A percentile compares a stretch with the other conserved stretches of the same genome.
Evolutionary conservation across 148 eudicot species (phyloP).

Genomic region (Persicaria tinctoria): DNA sequence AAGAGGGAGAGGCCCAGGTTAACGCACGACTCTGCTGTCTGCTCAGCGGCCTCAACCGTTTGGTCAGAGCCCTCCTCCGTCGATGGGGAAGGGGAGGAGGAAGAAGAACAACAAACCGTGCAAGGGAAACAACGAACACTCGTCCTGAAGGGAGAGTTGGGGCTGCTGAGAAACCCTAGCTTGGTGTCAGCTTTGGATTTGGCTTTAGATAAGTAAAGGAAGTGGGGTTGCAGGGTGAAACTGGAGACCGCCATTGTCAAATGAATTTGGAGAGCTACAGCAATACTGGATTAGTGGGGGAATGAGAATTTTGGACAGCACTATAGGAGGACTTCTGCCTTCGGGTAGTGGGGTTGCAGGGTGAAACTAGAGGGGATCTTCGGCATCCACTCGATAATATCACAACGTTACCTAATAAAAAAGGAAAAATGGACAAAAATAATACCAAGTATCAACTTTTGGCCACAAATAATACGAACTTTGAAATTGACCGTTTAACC

Average conservation of each 20-base stretch:
- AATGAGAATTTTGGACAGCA: not conserved
- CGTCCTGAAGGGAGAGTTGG: slow-evolving; percentile 16
- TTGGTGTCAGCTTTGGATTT: slow-evolving; percentile 7
- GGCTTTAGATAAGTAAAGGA: slow-evolving; percentile 17
- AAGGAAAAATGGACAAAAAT: no score
- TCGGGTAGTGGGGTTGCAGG: no score
- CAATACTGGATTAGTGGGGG: not conserved
- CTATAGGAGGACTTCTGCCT: not conserved
- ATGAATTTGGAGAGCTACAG: not conserved
- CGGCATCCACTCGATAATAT: no score
- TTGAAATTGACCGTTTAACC: no score
- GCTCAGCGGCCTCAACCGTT: slow-evolving; percentile 46
- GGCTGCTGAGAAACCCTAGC: slow-evolving; percentile 21
- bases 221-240: slow-evolving; percentile 26
- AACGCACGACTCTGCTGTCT: slow-evolving; percentile 76
- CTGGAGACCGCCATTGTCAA: slow-evolving; percentile 42
- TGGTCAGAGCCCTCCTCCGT: slow-evolving; percentile 31
- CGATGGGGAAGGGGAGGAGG: slow-evolving; percentile 25
- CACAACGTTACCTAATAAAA: no score
- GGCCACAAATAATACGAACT: no score
- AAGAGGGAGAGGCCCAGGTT: slow-evolving; percentile 85
- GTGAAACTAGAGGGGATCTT: no score
- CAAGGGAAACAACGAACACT: slow-evolving; percentile 20
- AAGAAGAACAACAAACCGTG: slow-evolving; percentile 37
- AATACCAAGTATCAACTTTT: no score